Base-by-base conservation (phyloP, 371 early-diverging fungal species). In the Batkoa obscura region DNA sequence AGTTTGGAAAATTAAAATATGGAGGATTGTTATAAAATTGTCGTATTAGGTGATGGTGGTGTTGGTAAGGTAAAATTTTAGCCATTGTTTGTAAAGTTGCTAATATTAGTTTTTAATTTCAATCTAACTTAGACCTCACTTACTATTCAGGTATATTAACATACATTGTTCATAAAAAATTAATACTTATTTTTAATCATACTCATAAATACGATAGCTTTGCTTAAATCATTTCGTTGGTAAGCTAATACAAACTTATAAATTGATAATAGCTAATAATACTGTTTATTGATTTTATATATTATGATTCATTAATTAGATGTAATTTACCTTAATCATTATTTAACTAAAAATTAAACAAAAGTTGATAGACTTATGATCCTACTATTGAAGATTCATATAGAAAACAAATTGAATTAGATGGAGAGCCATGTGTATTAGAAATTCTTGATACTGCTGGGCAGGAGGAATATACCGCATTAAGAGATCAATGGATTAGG, bases 381-480 rank as follows among this genome's bases (percentile, higher is more conserved):
- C 81, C 80, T 23, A 83, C 80, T 45, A 72, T 75, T 49, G 80
- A 74, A 65, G 81, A 80, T 62, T 78, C 79, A 9, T 80, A 81
- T 63, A 70, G 84, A 48, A 86, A 85, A 65, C 90, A 90, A 67
- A 84, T 85, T 0, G 84, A 85, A 23, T 84, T 88, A 60, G 89
- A 90, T 65, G 86, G 83, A 56, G 75, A 81, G 63, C 78, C 85
- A 2, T 88, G 86, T 70, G 78, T 87, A n/a, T 69, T 90, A n/a
- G 89, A 90, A 66, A 83, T 90, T n/a, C 72, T 88, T 32, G 91
- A 90, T 68, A 88, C 89, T 30, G 89, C 91, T 43, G 91, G 89
- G 6, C 88, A 52, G 61, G 74, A 70, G 53, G 74, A 70, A 58
- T 71, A 72, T 58, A 66, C 72, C 10, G 69, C 68, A 9, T 72